Percentiles rank a stretch among this genome's conserved stretches.
phyloP scores from a whole-genome alignment of 2,329 filamentous ascomycete species.

The Xylariaceae sp. region DNA sequence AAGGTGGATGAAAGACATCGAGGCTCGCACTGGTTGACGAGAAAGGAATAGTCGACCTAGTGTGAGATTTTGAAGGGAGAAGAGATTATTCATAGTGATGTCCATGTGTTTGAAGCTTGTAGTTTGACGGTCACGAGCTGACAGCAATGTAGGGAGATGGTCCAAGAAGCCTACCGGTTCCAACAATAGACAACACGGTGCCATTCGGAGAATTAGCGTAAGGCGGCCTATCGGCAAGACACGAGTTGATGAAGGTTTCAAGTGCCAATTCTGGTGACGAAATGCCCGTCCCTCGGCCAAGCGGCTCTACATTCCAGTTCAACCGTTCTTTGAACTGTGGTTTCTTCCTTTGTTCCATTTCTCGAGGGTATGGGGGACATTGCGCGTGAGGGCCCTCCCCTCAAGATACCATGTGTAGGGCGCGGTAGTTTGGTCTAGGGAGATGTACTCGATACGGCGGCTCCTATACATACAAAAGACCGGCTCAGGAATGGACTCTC shows the following conservation, averaged over 20 bases:
- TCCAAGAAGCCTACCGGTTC: neutral
- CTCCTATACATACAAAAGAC: conserved; percentile 29
- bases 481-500: conserved; percentile 27
- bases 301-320: conserved; percentile 27
- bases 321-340: conserved; percentile 24
- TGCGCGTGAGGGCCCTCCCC: conserved; percentile 11
- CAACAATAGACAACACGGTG: conserved; percentile 2
- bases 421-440: conserved; percentile 11
- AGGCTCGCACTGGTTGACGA: neutral
- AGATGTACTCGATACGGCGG: conserved; percentile 12
- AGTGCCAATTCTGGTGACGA: conserved; percentile 10
- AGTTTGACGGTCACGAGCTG: no score
- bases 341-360: conserved; percentile 20
- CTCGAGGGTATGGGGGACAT: conserved; percentile 18
- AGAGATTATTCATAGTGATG: neutral
- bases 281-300: conserved; percentile 18
- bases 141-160: conserved; percentile 7
- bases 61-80: neutral
- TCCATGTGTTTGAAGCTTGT: no score
- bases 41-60: neutral
- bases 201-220: neutral
- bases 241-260: conserved; percentile 13
- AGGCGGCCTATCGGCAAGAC: neutral
- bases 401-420: neutral
- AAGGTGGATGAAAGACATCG: conserved; percentile 11